A percentile compares a stretch with the other conserved stretches of the same genome.
Evolutionary conservation across 345 rosid species (phyloP).

Genomic region (Passiflora organensis): DNA sequence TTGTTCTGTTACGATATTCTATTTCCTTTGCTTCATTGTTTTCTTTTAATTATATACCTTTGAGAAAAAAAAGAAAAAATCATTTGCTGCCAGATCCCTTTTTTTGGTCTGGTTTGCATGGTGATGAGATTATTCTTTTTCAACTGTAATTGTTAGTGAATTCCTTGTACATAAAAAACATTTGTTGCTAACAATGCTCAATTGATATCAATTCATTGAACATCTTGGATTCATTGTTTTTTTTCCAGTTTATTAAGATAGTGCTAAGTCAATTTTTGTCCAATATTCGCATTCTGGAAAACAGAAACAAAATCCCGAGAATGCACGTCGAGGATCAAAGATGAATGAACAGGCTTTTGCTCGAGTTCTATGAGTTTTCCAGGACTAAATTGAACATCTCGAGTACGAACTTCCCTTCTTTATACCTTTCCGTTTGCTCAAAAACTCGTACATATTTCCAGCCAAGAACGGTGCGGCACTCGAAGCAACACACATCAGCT

Average conservation of each 20-base stretch:
- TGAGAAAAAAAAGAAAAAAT: neutral
- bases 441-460: conserved; percentile 26
- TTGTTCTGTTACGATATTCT: neutral
- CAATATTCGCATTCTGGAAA: neutral
- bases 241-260: neutral
- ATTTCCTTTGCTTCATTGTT: neutral
- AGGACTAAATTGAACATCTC: conserved; percentile 18
- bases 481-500: conserved; percentile 19
- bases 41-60: neutral
- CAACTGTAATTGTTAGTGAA: neutral
- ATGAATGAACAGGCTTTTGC: conserved; percentile 14
- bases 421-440: conserved; percentile 19
- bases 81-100: neutral
- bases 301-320: conserved; percentile 16
- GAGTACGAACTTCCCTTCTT: conserved; percentile 23
- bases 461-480: conserved; percentile 19
- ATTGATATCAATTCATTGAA: neutral
- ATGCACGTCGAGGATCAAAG: conserved; percentile 6
- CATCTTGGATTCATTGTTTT: too few relatives aligned
- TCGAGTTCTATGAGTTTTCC: conserved; percentile 15
- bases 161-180: conserved; percentile 3
- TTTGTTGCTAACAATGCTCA: neutral
- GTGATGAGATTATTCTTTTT: neutral
- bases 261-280: neutral
- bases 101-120: conserved; percentile 1